phyloP scores from a whole-genome alignment of 768 basidiomycete species.

The Trametes maxima region DNA sequence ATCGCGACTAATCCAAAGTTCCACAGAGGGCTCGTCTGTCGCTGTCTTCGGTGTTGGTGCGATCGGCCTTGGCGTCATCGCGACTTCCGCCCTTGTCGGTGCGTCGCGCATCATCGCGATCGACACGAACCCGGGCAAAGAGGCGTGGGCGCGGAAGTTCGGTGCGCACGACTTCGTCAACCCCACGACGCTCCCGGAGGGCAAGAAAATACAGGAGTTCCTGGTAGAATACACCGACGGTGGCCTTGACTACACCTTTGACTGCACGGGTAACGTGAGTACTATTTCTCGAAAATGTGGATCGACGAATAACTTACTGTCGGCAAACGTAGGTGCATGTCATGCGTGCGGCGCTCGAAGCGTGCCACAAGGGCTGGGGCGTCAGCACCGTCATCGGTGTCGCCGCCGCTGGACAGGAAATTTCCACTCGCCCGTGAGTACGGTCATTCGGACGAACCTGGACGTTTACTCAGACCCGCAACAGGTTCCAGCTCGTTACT shows the following conservation, averaged over 20 bases:
- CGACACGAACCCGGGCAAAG: slow-evolving; percentile 86
- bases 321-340: slow-evolving; percentile 64
- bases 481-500: slow-evolving; percentile 65
- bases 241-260: slow-evolving; percentile 96
- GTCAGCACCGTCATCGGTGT: slow-evolving; percentile 96
- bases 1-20: background rate
- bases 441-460: background rate
- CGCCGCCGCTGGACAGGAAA: slow-evolving; percentile 93
- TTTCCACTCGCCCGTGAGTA: slow-evolving; percentile 37
- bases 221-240: slow-evolving; percentile 94
- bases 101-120: slow-evolving; percentile 91
- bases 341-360: slow-evolving; percentile 94
- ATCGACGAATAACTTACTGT: background rate
- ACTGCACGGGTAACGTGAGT: slow-evolving; percentile 87
- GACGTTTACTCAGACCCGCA: slow-evolving; percentile 21
- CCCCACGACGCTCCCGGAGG: slow-evolving; percentile 70
- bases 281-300: background rate
- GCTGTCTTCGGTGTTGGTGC: slow-evolving; percentile 97
- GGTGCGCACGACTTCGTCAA: slow-evolving; percentile 96
- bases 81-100: slow-evolving; percentile 74
- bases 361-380: slow-evolving; percentile 99
- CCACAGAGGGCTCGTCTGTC: slow-evolving; percentile 76
- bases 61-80: slow-evolving; percentile 91
- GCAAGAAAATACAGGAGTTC: slow-evolving; percentile 85
- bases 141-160: slow-evolving; percentile 87